These are phyloP conservation scores for Fusarium chlamydosporum DNA, from an alignment of 2,329 filamentous ascomycete species.

Conservation along the genomic window DNA sequence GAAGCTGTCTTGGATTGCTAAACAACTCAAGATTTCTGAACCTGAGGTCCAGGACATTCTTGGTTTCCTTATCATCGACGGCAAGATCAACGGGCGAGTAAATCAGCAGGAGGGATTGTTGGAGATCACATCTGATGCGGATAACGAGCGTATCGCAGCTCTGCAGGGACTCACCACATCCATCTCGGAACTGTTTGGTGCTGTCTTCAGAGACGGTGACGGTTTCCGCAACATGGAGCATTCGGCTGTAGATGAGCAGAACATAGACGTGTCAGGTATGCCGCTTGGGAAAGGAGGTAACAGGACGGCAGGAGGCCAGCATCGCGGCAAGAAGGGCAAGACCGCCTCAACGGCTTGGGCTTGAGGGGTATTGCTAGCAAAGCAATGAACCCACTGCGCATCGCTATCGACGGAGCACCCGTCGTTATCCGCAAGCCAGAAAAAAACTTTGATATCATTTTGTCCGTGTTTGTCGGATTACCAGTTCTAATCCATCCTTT, in stretches of 20 bases:
- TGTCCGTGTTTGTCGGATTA: conserved; percentile 5
- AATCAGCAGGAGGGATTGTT: conserved; percentile 89
- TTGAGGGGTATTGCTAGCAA: conserved; percentile 24
- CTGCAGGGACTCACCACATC: conserved; percentile 80
- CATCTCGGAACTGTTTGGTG: conserved; percentile 76
- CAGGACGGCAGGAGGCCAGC: conserved; percentile 16
- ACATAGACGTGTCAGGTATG: conserved; percentile 49
- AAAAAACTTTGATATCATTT: conserved; percentile 5
- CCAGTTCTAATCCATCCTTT: conserved; percentile 1
- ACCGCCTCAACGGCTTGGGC: conserved; percentile 27
- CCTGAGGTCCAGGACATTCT: conserved; percentile 94
- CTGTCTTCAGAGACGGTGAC: conserved; percentile 83
- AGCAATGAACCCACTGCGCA: conserved; percentile 1
- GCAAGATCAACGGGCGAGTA: conserved; percentile 87
- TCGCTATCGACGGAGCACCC: neutral
- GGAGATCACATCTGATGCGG: conserved; percentile 80
- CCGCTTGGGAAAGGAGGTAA: conserved; percentile 35
- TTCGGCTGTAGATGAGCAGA: conserved; percentile 49
- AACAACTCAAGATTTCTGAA: conserved; percentile 86
- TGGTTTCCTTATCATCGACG: conserved; percentile 93
- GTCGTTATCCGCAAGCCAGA: neutral
- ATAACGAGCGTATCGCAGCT: conserved; percentile 80
- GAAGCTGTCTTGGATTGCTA: conserved; percentile 87
- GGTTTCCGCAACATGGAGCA: conserved; percentile 66
- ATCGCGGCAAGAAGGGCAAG: conserved; percentile 47